Conservation (phyloP, 768 basidiomycete species). For the Leccinum uliginosum region DNA sequence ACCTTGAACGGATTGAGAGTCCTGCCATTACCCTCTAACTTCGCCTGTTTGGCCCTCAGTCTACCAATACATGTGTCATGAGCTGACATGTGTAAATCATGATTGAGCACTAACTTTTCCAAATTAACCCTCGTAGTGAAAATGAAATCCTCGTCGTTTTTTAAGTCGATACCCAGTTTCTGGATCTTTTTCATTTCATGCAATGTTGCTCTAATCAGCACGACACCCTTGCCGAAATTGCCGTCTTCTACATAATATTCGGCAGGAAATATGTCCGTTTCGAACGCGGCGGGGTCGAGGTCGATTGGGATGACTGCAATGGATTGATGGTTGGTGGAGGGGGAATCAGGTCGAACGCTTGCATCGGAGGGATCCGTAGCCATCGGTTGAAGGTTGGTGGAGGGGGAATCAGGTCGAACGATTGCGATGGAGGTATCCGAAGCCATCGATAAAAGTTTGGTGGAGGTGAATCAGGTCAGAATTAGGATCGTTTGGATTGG, state of each 20-base stretch:
- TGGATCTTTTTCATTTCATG: conserved; percentile 1
- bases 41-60: not conserved
- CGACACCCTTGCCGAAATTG: not conserved
- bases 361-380: too few species aligned
- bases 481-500: too few species aligned
- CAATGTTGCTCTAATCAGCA: conserved; percentile 4
- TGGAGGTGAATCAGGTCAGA: too few species aligned
- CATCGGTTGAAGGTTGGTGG: too few species aligned
- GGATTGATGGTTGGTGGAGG: not conserved
- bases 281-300: not conserved
- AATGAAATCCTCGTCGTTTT: too few species aligned
- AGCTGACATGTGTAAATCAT: not conserved
- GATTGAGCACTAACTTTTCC: too few species aligned
- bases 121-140: too few species aligned
- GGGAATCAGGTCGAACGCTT: too few species aligned
- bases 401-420: too few species aligned
- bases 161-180: not conserved
- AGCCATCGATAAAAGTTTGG: too few species aligned
- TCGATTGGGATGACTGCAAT: not conserved
- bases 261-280: not conserved
- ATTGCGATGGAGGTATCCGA: too few species aligned
- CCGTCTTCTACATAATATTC: not conserved
- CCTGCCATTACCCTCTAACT: not conserved
- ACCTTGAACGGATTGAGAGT: conserved; percentile 3
- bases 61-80: not conserved